These are phyloP conservation scores for Wickerhamomyces canadensis DNA, from an alignment of 805 yeast species.

Conservation along the genomic window DNA sequence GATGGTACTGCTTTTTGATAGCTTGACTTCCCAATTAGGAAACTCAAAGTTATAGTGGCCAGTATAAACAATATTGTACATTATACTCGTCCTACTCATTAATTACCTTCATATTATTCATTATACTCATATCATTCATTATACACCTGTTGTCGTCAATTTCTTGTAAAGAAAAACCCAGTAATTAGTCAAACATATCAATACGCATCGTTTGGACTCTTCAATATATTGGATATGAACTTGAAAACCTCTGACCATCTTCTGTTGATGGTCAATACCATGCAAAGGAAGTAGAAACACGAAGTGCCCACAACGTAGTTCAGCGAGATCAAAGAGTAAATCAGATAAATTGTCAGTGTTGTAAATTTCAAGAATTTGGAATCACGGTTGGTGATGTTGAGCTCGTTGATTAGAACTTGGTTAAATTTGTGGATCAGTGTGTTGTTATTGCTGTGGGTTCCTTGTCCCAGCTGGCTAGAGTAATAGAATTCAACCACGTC, in stretches of 20 bases:
- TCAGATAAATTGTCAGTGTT: slow-evolving; percentile 8
- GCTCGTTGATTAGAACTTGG: slow-evolving; percentile 5
- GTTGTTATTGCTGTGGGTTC: not conserved
- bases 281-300: slow-evolving; percentile 11
- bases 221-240: not conserved
- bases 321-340: slow-evolving; percentile 10
- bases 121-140: no score
- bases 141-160: no score
- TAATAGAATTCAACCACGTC: slow-evolving; percentile 7
- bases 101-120: no score
- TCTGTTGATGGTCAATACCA: slow-evolving; percentile 11
- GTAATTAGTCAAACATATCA: not conserved
- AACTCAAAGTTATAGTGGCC: no score
- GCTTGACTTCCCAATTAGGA: no score
- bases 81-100: no score
- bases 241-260: slow-evolving; percentile 6
- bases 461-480: no score
- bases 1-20: no score
- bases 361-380: slow-evolving; percentile 1
- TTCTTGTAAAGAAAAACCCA: no score
- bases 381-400: not conserved
- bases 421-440: slow-evolving; percentile 5
- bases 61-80: no score
- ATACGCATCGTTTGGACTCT: not conserved
- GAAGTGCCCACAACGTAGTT: slow-evolving; percentile 14